phyloP scores from a whole-genome alignment of 2,329 filamentous ascomycete species.

The Monilinia fructigena region DNA sequence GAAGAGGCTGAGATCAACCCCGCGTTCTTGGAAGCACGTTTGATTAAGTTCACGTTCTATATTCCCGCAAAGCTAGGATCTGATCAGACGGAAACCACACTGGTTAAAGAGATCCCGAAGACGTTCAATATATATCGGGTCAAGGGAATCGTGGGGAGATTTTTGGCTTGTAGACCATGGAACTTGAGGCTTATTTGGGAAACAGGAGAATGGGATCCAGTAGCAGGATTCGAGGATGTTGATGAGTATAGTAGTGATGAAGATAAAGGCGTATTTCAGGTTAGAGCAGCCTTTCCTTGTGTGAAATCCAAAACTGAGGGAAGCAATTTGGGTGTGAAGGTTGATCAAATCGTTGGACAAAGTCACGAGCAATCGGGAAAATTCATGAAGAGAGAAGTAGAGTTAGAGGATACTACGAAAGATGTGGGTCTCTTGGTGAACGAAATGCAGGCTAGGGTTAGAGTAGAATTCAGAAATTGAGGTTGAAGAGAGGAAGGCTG shows the following conservation, averaged over 20 bases:
- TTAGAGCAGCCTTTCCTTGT: conserved; percentile 22
- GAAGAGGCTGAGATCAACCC: conserved; percentile 59
- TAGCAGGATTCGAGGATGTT: conserved; percentile 60
- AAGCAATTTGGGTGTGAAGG: not conserved
- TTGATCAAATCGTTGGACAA: not conserved
- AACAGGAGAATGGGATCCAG: conserved; percentile 86
- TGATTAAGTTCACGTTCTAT: conserved; percentile 64
- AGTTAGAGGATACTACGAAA: conserved; percentile 75
- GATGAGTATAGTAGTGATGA: conserved; percentile 55
- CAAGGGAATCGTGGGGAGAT: conserved; percentile 70
- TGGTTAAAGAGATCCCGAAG: conserved; percentile 59
- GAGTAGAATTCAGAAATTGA: conserved; percentile 55
- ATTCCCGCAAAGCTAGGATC: conserved; percentile 28
- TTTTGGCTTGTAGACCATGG: conserved; percentile 66
- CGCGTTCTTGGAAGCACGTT: conserved; percentile 75
- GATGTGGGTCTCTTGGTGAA: conserved; percentile 83
- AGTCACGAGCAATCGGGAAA: conserved; percentile 41
- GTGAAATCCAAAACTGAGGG: not conserved
- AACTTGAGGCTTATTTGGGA: conserved; percentile 74
- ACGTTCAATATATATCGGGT: conserved; percentile 79
- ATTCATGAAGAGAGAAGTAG: conserved; percentile 76
- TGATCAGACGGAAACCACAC: conserved; percentile 28
- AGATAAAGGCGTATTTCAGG: conserved; percentile 45
- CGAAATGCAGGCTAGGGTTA: conserved; percentile 64
- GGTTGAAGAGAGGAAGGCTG: not conserved